Evolutionary conservation across 2,329 filamentous ascomycete genomes (phyloP).

Genomic region (Paramyrothecium roridum): DNA sequence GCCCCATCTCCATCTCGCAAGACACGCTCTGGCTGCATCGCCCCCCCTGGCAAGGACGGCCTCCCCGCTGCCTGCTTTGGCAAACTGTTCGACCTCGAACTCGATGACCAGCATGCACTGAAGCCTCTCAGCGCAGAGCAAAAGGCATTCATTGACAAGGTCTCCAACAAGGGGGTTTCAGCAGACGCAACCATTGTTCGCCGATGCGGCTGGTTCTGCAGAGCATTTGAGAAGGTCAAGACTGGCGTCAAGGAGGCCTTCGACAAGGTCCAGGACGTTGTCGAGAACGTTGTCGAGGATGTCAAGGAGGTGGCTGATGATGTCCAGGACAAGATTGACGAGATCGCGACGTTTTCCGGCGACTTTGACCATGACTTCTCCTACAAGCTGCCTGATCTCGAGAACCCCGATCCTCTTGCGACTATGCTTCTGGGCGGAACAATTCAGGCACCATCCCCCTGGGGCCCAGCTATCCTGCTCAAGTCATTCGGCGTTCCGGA

Average conservation of each 20-base stretch:
- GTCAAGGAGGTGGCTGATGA: not conserved
- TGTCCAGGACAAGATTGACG: conserved; percentile 1
- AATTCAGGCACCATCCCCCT: conserved; percentile 20
- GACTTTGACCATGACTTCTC: conserved; percentile 10
- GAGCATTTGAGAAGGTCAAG: conserved; percentile 1
- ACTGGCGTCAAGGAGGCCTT: not conserved
- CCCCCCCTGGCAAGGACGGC: conserved; percentile 15
- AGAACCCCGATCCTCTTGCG: conserved; percentile 2
- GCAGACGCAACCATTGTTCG: conserved; percentile 1
- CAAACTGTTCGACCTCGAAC: conserved; percentile 20
- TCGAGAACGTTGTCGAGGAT: not conserved
- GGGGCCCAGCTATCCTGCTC: conserved; percentile 24
- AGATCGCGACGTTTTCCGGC: conserved; percentile 7
- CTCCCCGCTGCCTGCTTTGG: conserved; percentile 16
- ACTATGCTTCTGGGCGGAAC: conserved; percentile 12
- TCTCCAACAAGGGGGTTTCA: not conserved
- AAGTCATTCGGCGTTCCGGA: conserved; percentile 16
- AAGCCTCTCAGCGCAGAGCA: conserved; percentile 9
- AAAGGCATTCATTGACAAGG: conserved; percentile 7
- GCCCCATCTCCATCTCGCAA: conserved; percentile 3
- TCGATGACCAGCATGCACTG: conserved; percentile 21
- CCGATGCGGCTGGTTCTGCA: conserved; percentile 5
- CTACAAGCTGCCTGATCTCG: conserved; percentile 15
- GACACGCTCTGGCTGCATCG: conserved; percentile 13
- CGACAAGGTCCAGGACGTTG: not conserved